phyloP scores from a whole-genome alignment of 768 basidiomycete species.

The Russula vinacea region DNA sequence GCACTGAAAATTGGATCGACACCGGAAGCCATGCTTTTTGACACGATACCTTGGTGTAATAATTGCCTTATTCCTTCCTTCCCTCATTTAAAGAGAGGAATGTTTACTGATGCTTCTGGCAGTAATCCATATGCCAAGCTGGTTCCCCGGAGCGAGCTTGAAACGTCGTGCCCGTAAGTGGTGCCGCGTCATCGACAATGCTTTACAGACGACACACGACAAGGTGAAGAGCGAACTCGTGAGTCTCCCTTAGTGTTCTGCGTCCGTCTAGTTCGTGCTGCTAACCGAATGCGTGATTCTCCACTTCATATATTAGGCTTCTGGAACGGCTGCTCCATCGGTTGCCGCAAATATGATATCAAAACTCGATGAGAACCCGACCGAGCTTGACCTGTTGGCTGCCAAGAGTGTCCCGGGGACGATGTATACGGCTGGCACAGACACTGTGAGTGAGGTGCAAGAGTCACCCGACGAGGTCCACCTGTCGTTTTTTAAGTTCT shows the following conservation, averaged over 20 bases:
- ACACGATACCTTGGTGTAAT: constrained; percentile 37
- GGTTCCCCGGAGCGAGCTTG: constrained; percentile 35
- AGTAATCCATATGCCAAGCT: constrained; percentile 32
- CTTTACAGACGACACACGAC: neutral
- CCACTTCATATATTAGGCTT: neutral
- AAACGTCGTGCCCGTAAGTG: constrained; percentile 4
- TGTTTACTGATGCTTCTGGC: neutral
- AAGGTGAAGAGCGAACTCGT: neutral
- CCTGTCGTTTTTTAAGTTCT: neutral
- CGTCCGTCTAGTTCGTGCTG: neutral
- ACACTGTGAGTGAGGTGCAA: neutral
- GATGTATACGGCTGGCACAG: neutral
- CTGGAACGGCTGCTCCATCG: neutral
- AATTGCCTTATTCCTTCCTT: constrained; percentile 14
- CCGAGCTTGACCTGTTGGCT: neutral
- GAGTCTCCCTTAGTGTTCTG: neutral
- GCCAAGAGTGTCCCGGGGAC: neutral
- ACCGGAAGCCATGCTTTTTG: constrained; percentile 43
- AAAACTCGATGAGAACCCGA: neutral
- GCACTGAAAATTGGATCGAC: constrained; percentile 26
- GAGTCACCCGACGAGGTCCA: neutral
- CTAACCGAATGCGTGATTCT: neutral
- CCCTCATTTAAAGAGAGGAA: constrained; percentile 1
- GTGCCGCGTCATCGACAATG: neutral
- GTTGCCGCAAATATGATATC: constrained; percentile 4